Base-by-base conservation (phyloP, 2,329 filamentous ascomycete genomes). In the Fusarium pseudoanthophilum region DNA sequence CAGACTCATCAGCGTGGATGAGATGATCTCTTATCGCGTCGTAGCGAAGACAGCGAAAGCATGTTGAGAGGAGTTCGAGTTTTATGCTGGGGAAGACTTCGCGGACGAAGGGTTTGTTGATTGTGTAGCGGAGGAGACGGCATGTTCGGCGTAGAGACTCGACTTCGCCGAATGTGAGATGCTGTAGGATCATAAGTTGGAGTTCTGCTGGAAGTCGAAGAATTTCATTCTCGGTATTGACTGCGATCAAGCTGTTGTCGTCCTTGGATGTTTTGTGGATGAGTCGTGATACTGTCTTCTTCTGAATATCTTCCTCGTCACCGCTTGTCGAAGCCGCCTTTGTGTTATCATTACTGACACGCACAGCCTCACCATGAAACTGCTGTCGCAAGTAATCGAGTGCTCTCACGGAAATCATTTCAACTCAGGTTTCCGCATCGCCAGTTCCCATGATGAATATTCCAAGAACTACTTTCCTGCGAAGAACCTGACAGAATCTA, bases 141-240 rank as follows among this genome's bases (percentile, higher is more conserved):
- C 82, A 85, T 15, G 84, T 85, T 32, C 81, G 79, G 16, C 85
- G 82, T 21, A 86, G 77, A 21, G 80, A 79, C 71, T 85, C 80
- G 24, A 86, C 79, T 71, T 85, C 82, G 43, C 82, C 84, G 62
- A 86, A 85, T 61, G 79, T 79, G 58, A 86, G 82, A 28, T 82
- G 73, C 28, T 76, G 71, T n/a, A 85, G 73, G 45, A 86, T 80
- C 72, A 82, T 75, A 48, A 85, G 75, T 59, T 85, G 83, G 11
- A 87, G 71, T 74, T 86, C 85, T 13, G 77, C 76, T 8, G 85
- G 84, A 1, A 86, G 79, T 32, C 77, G 77, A 40, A 84, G 73
- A 8, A 86, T 61, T 4, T 59, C 24, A 32, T 45, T 71, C 26
- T 48, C 24, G 34, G 9, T 18, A 15, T 70, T 70, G 4, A 13